Evolutionary conservation across 202 grass and related monocot species (phyloP), one percentile per base, ranked within the genome.

Genomic region (Bolboschoenoplectus hybrid): DNA sequence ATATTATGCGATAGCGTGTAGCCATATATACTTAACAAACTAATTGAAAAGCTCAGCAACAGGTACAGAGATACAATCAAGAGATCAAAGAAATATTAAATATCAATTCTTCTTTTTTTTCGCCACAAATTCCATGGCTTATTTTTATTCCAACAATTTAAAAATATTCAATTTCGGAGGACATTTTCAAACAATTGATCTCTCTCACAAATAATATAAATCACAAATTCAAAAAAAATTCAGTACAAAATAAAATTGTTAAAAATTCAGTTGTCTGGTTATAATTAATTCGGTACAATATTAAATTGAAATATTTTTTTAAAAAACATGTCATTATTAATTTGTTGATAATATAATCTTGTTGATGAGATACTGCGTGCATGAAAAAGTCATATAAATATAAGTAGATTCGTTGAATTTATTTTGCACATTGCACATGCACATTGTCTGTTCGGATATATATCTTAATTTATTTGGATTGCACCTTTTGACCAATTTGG

Each of bases 361-460:
- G 26, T 26, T 26, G 26, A 26, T 26, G 26, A 26, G 6, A 45
- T 70, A 7, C 40, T 45, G 39, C 67, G 38, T 44, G 67, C 45
- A 74, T 8, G 43, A 17, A 49, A 26, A 74, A 47, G 9, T 47
- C 19, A 47, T 51, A 2, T 1, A 34, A 39, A 70, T 70, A 70
- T 70, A 70, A 70, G 14, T 45, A 51, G 71, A 74, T 50, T 74
- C 43, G 17, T 51, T 74, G 9, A 74, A 74, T 50, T 50, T 74
- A 50, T 73, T 47, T 20, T 46, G 45, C 32, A 20, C 45, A 51
- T 3, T 50, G 1, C 44, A 74, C n/a, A 34, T 74, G 45, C n/a
- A 50, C 44, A 32, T 32, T 50, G 70, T 50, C 70, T 50, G 70
- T 50, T 74, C 9, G n/a, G 44, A 49, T 32, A 74, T 73, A 26